Percentiles rank a stretch among this genome's conserved stretches.
Evolutionary conservation across 176 grass and related monocot species (phyloP).

Genomic region (Aechmea fasciata): DNA sequence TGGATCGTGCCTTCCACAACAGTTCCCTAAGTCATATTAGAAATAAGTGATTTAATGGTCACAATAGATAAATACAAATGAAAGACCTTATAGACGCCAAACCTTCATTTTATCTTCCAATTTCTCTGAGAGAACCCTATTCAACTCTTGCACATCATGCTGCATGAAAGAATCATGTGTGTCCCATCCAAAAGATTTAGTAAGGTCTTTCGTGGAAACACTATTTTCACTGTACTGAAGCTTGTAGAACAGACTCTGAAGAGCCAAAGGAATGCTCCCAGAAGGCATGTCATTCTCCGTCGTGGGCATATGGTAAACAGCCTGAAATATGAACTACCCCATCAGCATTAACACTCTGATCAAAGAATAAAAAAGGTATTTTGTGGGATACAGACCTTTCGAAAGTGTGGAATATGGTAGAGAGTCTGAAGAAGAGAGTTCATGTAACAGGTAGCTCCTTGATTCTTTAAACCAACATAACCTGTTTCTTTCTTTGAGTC

Average conservation of each 20-base stretch:
- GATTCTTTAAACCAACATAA: constrained; percentile 97
- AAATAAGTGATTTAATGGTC: not conserved
- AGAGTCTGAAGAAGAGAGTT: constrained; percentile 98
- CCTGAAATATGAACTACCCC: constrained; percentile 36
- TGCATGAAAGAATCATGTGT: constrained; percentile 98
- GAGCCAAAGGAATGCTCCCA: constrained; percentile 92
- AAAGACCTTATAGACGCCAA: constrained; percentile 68
- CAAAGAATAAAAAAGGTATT: constrained; percentile 1
- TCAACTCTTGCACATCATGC: constrained; percentile 98
- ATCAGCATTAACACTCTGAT: constrained; percentile 12
- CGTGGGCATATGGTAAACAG: constrained; percentile 99
- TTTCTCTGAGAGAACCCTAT: constrained; percentile 95
- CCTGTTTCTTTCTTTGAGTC: constrained; percentile 99
- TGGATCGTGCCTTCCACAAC: constrained; percentile 98
- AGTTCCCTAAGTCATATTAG: constrained; percentile 69
- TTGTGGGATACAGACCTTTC: constrained; percentile 53
- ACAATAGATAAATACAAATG: too few relatives aligned
- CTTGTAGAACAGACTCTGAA: constrained; percentile 97
- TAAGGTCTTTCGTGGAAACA: constrained; percentile 92
- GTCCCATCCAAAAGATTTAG: constrained; percentile 97
- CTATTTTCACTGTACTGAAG: constrained; percentile 95
- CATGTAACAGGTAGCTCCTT: constrained; percentile 99
- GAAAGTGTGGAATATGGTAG: constrained; percentile 96
- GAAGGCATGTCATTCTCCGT: constrained; percentile 96
- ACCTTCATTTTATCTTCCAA: constrained; percentile 99